phyloP scores from a whole-genome alignment of 192 early-diverging fungal species.

The Spizellomyces sp. region DNA sequence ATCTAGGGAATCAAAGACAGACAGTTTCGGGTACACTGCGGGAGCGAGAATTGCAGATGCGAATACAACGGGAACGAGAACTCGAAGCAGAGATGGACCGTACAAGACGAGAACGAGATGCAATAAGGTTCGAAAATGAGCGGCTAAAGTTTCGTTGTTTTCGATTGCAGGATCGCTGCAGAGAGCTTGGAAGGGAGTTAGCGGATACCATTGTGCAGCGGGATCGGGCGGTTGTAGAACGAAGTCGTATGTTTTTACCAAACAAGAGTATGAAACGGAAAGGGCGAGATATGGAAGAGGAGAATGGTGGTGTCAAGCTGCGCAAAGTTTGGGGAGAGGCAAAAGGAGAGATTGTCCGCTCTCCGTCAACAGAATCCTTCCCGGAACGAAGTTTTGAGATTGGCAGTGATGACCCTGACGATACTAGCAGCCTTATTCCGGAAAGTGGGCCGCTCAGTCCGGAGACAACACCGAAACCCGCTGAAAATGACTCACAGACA shows the following conservation, averaged over 20 bases:
- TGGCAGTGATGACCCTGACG: slow-evolving; percentile 6
- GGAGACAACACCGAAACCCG: neutral
- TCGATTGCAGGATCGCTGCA: slow-evolving; percentile 32
- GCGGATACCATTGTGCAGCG: slow-evolving; percentile 23
- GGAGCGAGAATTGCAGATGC: slow-evolving; percentile 40
- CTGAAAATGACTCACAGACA: neutral
- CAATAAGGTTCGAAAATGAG: slow-evolving; percentile 37
- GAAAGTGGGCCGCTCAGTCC: neutral
- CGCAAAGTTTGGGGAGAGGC: slow-evolving; percentile 17
- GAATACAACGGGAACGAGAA: slow-evolving; percentile 40
- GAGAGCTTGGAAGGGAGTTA: slow-evolving; percentile 31
- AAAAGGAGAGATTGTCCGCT: neutral
- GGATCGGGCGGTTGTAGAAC: slow-evolving; percentile 40
- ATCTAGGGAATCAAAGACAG: slow-evolving; percentile 7
- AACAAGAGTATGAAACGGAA: slow-evolving; percentile 23
- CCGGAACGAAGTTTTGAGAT: too few species aligned
- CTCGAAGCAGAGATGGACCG: slow-evolving; percentile 27
- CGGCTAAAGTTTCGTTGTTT: slow-evolving; percentile 37
- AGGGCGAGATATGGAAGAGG: neutral
- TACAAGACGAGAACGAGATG: slow-evolving; percentile 12
- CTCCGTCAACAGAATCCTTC: neutral
- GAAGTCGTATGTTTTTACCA: slow-evolving; percentile 10
- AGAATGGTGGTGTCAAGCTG: slow-evolving; percentile 3
- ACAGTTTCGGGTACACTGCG: slow-evolving; percentile 14
- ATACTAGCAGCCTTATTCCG: neutral